Percentiles rank a stretch among this genome's conserved stretches.
These are phyloP conservation scores for Groenewaldozyma auringiensis DNA, from an alignment of 1,139 yeast genomes.

Conservation along the genomic window DNA sequence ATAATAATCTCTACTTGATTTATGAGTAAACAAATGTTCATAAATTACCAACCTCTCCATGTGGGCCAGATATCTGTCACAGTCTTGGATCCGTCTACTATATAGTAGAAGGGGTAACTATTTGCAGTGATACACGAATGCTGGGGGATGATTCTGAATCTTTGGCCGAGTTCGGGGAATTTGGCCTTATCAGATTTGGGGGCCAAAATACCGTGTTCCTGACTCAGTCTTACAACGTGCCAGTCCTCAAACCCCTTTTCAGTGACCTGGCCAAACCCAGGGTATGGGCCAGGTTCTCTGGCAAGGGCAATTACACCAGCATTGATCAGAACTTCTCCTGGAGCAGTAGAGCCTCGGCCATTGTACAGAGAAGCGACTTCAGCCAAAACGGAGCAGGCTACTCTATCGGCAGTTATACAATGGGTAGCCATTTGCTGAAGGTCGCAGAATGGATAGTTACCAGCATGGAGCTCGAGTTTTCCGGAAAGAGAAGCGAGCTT, in stretches of 20 bases:
- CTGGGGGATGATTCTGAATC: constrained; percentile 55
- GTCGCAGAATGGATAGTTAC: constrained; percentile 67
- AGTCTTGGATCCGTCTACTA: constrained; percentile 40
- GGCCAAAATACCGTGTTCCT: constrained; percentile 48
- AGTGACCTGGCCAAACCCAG: constrained; percentile 44
- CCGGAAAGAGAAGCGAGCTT: constrained; percentile 25
- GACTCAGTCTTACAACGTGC: constrained; percentile 46
- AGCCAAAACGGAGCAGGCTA: constrained; percentile 54
- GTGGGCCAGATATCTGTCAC: constrained; percentile 70
- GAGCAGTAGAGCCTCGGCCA: constrained; percentile 42
- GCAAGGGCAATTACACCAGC: constrained; percentile 69
- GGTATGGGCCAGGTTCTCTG: constrained; percentile 46
- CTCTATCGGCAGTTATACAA: constrained; percentile 40
- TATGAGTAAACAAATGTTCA: too few relatives aligned
- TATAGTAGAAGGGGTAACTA: constrained; percentile 50
- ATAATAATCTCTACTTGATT: too few relatives aligned
- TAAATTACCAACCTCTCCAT: constrained; percentile 48
- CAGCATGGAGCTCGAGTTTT: constrained; percentile 66
- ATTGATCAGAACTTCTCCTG: constrained; percentile 54
- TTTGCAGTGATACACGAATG: constrained; percentile 72
- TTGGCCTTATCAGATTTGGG: constrained; percentile 42
- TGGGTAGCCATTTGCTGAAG: constrained; percentile 68
- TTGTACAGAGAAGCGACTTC: constrained; percentile 59
- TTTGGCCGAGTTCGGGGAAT: constrained; percentile 42
- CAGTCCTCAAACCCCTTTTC: constrained; percentile 38